phyloP scores from a whole-genome alignment of 1,139 yeast genomes.

The Saccharomyces hybrid region DNA sequence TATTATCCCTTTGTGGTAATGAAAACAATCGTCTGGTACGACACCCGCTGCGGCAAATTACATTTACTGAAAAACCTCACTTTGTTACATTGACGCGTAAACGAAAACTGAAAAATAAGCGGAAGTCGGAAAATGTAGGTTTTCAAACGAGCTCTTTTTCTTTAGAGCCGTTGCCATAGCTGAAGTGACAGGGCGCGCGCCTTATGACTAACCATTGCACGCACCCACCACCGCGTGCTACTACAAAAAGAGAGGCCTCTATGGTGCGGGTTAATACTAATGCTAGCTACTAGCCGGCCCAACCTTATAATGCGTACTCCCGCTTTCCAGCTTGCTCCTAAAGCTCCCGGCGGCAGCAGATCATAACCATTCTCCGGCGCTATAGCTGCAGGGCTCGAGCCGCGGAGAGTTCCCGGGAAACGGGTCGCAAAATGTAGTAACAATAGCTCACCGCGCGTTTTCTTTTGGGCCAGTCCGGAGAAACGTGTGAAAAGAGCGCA shows the following conservation, averaged over 20 bases:
- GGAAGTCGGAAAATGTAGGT: background rate
- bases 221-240: background rate
- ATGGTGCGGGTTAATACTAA: background rate
- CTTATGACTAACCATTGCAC: background rate
- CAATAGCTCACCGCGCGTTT: slow-evolving; percentile 1
- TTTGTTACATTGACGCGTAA: background rate
- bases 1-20: background rate
- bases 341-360: background rate
- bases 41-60: slow-evolving; percentile 1
- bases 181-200: background rate
- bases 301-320: background rate
- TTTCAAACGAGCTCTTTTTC: background rate
- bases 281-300: background rate
- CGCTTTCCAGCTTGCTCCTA: background rate
- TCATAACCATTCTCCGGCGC: background rate
- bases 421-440: background rate
- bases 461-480: background rate
- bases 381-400: background rate
- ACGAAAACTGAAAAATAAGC: background rate
- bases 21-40: background rate
- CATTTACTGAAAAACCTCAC: background rate
- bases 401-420: background rate
- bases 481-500: background rate
- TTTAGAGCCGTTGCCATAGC: background rate
- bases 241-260: too few relatives aligned